Evolutionary conservation across 2,329 filamentous ascomycete genomes (phyloP).

Genomic region (Calcarisporium arbuscula): DNA sequence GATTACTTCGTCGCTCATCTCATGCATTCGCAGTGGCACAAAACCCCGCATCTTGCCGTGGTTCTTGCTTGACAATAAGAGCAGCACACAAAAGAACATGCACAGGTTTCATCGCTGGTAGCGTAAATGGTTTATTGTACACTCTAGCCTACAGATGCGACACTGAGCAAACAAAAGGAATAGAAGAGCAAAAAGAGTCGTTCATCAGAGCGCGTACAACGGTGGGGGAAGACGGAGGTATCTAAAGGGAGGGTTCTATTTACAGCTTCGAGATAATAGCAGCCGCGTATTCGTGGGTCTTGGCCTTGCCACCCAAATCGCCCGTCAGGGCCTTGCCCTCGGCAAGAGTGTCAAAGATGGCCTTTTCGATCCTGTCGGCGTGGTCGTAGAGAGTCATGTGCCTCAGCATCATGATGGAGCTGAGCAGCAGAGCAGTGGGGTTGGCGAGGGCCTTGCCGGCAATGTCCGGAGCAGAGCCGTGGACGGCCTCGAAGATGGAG

Average conservation of each 20-base stretch:
- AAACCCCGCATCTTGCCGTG: too few relatives aligned
- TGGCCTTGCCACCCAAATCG: conserved; percentile 91
- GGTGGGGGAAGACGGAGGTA: conserved; percentile 19
- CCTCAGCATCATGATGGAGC: conserved; percentile 98
- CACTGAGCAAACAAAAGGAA: too few relatives aligned
- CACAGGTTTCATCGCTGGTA: too few relatives aligned
- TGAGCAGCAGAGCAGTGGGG: conserved; percentile 90
- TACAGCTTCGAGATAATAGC: conserved; percentile 76
- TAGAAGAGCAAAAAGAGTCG: too few relatives aligned
- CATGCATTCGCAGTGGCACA: too few relatives aligned
- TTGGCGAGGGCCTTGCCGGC: conserved; percentile 94
- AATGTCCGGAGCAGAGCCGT: conserved; percentile 95
- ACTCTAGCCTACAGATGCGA: too few relatives aligned
- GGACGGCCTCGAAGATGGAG: conserved; percentile 99
- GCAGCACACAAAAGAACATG: too few relatives aligned
- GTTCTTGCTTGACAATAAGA: too few relatives aligned
- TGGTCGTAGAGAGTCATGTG: conserved; percentile 90
- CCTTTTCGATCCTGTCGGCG: conserved; percentile 83
- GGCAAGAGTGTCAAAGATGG: conserved; percentile 88
- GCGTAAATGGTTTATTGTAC: too few relatives aligned
- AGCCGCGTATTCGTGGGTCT: conserved; percentile 88
- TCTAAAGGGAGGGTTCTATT: conserved; percentile 19
- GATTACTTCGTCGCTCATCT: too few relatives aligned
- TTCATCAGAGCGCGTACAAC: too few relatives aligned
- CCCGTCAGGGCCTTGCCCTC: conserved; percentile 96